A percentile compares a stretch with the other conserved stretches of the same genome.
phyloP scores from a whole-genome alignment of 2,329 filamentous ascomycete genomes.

The Cercospora zeae-maydis region DNA sequence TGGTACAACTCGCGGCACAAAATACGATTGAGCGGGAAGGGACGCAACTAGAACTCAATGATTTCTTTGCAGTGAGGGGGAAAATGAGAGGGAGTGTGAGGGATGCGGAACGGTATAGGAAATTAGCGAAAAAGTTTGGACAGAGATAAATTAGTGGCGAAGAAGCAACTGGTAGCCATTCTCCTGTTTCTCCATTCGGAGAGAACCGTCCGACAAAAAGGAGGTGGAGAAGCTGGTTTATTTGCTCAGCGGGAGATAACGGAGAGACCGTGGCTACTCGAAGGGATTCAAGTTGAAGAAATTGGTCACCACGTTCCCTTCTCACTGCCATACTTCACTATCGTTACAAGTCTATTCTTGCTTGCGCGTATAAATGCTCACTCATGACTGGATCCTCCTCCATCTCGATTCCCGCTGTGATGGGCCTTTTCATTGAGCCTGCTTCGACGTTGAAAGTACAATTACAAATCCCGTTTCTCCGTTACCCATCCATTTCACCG shows the following conservation, averaged over 20 bases:
- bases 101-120: conserved; percentile 56
- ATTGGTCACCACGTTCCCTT: background rate
- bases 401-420: background rate
- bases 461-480: background rate
- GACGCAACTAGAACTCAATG: conserved; percentile 47
- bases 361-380: background rate
- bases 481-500: background rate
- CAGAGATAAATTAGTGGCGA: background rate
- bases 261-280: background rate
- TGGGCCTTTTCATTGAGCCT: background rate
- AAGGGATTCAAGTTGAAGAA: background rate
- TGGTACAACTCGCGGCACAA: conserved; percentile 59
- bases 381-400: background rate
- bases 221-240: background rate
- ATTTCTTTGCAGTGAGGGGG: conserved; percentile 44
- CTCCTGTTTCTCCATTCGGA: background rate
- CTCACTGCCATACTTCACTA: background rate
- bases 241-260: background rate
- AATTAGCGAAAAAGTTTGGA: conserved; percentile 43
- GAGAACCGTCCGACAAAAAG: background rate
- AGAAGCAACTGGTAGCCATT: background rate
- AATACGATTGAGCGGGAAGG: conserved; percentile 50
- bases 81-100: conserved; percentile 52
- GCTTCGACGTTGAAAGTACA: background rate
- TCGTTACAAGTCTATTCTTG: background rate